Evolutionary conservation across 345 rosid species (phyloP).

Genomic region (Linum usitatissimum): DNA sequence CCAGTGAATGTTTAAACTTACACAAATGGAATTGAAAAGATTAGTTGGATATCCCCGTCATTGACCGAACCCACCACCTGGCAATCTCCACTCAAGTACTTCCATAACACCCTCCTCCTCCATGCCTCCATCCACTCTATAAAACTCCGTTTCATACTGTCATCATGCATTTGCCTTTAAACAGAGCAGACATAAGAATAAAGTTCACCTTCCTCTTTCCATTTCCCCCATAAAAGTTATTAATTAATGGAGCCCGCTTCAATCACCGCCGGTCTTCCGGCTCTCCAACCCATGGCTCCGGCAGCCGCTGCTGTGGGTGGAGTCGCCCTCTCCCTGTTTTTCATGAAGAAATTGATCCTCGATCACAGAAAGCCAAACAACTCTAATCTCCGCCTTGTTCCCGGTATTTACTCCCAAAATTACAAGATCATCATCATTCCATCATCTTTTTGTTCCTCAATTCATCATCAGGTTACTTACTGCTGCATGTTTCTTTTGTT

Average conservation of each 20-base stretch:
- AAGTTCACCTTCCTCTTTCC: neutral
- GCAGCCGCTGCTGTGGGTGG: slow-evolving; percentile 33
- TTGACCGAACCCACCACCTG: neutral
- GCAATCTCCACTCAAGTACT: neutral
- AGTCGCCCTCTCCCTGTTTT: slow-evolving; percentile 25
- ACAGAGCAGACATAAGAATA: neutral
- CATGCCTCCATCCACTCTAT: neutral
- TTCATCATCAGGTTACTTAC: no score
- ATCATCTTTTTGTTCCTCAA: neutral
- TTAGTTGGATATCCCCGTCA: neutral
- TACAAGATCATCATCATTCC: no score
- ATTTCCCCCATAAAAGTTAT: neutral
- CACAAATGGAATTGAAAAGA: no score
- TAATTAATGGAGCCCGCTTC: slow-evolving; percentile 10
- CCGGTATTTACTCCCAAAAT: slow-evolving; percentile 26
- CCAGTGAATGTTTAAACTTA: no score
- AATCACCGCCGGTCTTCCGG: slow-evolving; percentile 1
- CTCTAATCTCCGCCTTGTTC: slow-evolving; percentile 40
- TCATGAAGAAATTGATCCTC: slow-evolving; percentile 22
- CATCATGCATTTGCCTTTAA: neutral
- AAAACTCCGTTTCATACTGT: no score
- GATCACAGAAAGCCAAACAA: slow-evolving; percentile 22
- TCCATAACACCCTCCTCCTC: neutral
- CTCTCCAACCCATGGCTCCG: slow-evolving; percentile 14
- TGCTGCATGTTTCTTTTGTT: neutral